Base-by-base conservation (phyloP, 306 rosid species). In the Cicer judaicum region DNA sequence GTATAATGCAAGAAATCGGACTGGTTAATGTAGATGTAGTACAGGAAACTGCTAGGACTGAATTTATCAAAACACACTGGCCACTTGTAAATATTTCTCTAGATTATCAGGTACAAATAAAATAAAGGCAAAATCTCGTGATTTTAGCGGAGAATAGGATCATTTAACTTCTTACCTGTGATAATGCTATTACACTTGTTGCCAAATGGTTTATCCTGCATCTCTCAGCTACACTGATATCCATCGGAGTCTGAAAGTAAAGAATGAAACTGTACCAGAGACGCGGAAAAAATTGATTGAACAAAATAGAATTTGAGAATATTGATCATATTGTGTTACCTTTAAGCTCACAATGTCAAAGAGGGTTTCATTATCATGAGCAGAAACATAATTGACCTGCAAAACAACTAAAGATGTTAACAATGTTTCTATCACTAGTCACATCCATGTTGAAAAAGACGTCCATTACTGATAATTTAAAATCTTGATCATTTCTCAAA, bases 141-240 rank as follows among this genome's bases (percentile, higher is more conserved):
- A 54, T 64, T 70, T 73, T 62, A 53, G 13, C 8, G 10, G n/a
- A 46, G n/a, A 21, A 70, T 19, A 73, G 80, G 64, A 81, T 66
- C 66, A 47, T 66, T 59, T 38, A 42, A 68, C 67, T 62, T 60
- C 64, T 66, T 70, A 92, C 99, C 99, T 90, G 99, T 60, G 95
- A 87, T 48, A 92, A 81, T 41, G 99, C 95, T 77, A 92, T 85
- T 59, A 92, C 72, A 62, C 99, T 90, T 68, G 96, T 87, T 12
- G 96, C 99, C 89, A 94, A 80, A 82, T 92, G 89, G 81, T 94
- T 94, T 76, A 87, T 88, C 89, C 97, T 84, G 93, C 97, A 90
- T 80, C 97, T 91, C 72, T 88, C 95, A 48, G 85, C 81, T 44
- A 92, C 73, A 70, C 87, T 59, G 73, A 92, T 88, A 55, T 73